Conservation (phyloP, 441 rosid genomes). For the Populus tomentosa region DNA sequence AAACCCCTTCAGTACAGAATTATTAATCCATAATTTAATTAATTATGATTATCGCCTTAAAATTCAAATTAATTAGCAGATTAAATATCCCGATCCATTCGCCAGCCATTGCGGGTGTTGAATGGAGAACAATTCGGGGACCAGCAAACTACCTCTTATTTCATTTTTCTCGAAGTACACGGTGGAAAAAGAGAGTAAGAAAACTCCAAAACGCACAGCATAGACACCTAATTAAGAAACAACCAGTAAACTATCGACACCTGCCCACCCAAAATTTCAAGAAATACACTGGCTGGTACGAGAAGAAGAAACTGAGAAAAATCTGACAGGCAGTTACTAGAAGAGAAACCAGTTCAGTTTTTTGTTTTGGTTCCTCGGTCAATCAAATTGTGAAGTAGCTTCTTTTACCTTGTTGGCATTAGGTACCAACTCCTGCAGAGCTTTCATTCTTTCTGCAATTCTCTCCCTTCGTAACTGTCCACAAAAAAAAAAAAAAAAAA, state of each 20-base stretch:
- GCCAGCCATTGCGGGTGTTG: constrained; percentile 3
- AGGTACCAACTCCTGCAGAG: constrained; percentile 91
- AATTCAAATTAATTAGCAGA: neutral
- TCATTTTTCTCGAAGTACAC: neutral
- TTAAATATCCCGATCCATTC: constrained; percentile 6
- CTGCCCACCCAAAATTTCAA: neutral
- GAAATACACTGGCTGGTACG: neutral
- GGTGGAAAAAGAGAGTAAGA: neutral
- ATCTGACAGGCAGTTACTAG: no score
- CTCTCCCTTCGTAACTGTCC: constrained; percentile 87
- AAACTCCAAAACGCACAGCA: neutral
- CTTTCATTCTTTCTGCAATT: constrained; percentile 97
- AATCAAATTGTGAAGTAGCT: neutral
- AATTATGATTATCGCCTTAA: neutral
- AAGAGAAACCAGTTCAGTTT: no score
- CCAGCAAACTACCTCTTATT: neutral
- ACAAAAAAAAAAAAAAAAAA: neutral
- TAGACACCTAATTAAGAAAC: neutral
- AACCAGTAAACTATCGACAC: neutral
- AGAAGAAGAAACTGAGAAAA: neutral
- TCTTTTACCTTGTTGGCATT: constrained; percentile 78
- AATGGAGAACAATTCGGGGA: neutral
- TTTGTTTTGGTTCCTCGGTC: neutral
- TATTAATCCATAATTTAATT: neutral
- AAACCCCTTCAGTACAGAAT: neutral